Evolutionary conservation across 805 yeast species (phyloP).

Genomic region (Saccharomycopsis javanensis): DNA sequence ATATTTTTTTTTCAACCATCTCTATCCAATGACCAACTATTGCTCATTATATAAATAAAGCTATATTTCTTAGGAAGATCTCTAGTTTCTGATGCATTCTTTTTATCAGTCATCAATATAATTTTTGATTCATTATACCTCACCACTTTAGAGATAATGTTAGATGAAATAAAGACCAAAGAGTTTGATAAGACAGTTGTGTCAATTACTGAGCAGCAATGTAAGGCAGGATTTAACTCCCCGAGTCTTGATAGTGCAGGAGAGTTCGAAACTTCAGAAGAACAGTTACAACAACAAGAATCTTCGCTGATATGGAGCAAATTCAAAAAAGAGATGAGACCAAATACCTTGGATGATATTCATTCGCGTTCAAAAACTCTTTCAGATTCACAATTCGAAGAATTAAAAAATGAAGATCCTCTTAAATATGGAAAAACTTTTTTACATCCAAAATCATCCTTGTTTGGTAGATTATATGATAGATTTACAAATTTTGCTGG

Average conservation of each 20-base stretch:
- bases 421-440: not conserved
- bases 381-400: not conserved
- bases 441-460: not conserved
- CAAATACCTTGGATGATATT: not conserved
- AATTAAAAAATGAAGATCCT: not conserved
- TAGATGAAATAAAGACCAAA: not conserved
- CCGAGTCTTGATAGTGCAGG: not conserved
- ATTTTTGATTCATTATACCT: not conserved
- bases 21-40: too few relatives aligned
- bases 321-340: not conserved
- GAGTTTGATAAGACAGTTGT: not conserved
- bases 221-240: not conserved
- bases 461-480: constrained; percentile 23
- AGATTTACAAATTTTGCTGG: constrained; percentile 25
- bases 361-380: not conserved
- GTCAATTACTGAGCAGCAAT: not conserved
- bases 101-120: too few relatives aligned
- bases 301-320: not conserved
- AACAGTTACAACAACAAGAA: not conserved
- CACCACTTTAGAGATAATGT: not conserved
- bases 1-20: not conserved
- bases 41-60: not conserved
- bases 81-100: too few relatives aligned
- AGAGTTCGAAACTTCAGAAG: not conserved
- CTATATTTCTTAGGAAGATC: not conserved